phyloP scores from a whole-genome alignment of 2,329 filamentous ascomycete species.

The Arthrobotrys sinensis region DNA sequence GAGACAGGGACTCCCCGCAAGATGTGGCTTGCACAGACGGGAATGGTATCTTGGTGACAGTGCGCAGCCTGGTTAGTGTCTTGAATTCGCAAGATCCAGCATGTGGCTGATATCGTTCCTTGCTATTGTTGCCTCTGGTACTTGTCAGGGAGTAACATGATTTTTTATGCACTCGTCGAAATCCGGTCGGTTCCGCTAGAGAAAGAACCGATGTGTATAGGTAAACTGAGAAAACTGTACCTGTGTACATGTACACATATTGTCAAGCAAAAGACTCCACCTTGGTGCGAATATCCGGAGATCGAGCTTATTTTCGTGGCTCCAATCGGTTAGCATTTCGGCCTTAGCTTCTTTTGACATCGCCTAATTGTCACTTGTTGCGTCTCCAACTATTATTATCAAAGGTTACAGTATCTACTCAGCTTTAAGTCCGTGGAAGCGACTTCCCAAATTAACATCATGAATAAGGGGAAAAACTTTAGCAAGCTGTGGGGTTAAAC shows the following conservation, averaged over 20 bases:
- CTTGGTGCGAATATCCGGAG: slow-evolving; percentile 53
- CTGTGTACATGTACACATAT: slow-evolving; percentile 6
- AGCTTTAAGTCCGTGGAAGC: slow-evolving; percentile 56
- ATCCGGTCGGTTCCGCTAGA: slow-evolving; percentile 45
- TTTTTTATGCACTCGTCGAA: slow-evolving; percentile 49
- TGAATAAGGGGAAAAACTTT: slow-evolving; percentile 33
- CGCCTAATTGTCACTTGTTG: slow-evolving; percentile 56
- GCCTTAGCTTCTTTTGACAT: slow-evolving; percentile 51
- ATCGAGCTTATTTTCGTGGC: slow-evolving; percentile 61
- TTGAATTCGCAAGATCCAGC: slow-evolving; percentile 60
- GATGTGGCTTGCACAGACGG: slow-evolving; percentile 60
- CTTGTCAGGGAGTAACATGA: slow-evolving; percentile 15
- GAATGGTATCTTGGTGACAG: slow-evolving; percentile 53
- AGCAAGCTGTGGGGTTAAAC: slow-evolving; percentile 28
- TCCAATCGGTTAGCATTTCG: slow-evolving; percentile 59
- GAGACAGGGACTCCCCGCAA: slow-evolving; percentile 55
- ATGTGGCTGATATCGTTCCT: slow-evolving; percentile 58
- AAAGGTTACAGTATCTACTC: slow-evolving; percentile 29
- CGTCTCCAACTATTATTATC: slow-evolving; percentile 56
- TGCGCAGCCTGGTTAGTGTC: slow-evolving; percentile 54
- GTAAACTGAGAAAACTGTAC: slow-evolving; percentile 23
- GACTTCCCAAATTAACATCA: slow-evolving; percentile 56
- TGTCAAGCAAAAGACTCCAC: slow-evolving; percentile 29
- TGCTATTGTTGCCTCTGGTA: slow-evolving; percentile 48
- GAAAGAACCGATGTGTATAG: slow-evolving; percentile 28